These are phyloP conservation scores for Diphasiastrum complanatum DNA, from an alignment of 83 land plant species.

Conservation along the genomic window DNA sequence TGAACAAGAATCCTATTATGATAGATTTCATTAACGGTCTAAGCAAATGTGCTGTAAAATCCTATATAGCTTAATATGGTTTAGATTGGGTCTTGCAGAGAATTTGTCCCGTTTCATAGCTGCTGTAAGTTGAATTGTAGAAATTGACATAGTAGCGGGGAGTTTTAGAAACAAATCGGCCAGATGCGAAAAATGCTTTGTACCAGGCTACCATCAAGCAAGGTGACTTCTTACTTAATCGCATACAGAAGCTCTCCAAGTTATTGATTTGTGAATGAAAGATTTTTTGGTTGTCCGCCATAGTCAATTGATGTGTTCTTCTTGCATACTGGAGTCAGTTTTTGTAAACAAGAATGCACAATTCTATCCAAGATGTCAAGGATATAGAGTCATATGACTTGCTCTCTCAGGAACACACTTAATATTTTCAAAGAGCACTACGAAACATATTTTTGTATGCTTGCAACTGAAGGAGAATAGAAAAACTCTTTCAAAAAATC, in stretches of 20 bases:
- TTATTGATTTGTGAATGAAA: conserved; percentile 87
- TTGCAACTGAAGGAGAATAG: no score
- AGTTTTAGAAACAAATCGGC: conserved; percentile 89
- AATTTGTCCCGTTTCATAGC: conserved; percentile 91
- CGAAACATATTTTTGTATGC: no score
- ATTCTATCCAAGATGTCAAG: no score
- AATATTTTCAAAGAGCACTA: no score
- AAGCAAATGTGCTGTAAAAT: neutral
- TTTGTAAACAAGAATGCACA: no score
- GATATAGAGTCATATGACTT: no score
- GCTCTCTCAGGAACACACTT: no score
- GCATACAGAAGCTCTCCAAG: conserved; percentile 93
- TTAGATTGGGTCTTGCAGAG: conserved; percentile 43
- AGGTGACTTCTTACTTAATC: conserved; percentile 87
- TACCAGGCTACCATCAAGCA: conserved; percentile 97
- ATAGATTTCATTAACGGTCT: neutral
- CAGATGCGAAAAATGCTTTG: conserved; percentile 93
- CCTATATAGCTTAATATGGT: neutral
- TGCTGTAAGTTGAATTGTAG: conserved; percentile 87
- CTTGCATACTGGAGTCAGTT: no score
- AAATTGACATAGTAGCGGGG: conserved; percentile 96
- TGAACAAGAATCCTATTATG: neutral
- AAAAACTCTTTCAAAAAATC: no score
- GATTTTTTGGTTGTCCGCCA: no score
- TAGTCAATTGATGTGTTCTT: no score